Base-by-base conservation (phyloP, 805 yeast species). In the Candida morakotiae region DNA sequence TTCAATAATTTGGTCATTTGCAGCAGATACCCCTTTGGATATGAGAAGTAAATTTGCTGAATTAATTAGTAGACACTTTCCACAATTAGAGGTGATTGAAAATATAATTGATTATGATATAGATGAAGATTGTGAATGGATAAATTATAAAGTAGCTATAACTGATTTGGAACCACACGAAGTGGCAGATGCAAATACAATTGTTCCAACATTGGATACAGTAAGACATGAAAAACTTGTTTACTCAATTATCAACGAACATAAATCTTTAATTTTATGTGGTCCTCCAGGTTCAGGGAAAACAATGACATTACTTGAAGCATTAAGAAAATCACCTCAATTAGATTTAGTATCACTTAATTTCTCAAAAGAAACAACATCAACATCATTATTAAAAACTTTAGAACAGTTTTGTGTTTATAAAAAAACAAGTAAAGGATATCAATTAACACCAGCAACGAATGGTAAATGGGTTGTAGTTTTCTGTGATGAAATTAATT, bases 221-320 rank as follows among this genome's bases (percentile, higher is more conserved):
- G 53, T 71, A 2, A 68, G 79, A 39, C 85, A 85, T 40, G 91
- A 86, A 42, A 53, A 62, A 1, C 49, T 85, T 9, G 67, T 91
- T 1, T 73, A 70, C 38, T 64, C 79, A 0, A 55, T 84, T 2
- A 49, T 89, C 25, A 64, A 67, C 23, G 75, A 75, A 31, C 81
- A 74, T 37, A 62, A 62, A 27, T 77, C 94, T 0, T 55, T 87
- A 13, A 65, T 91, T 19, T 65, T 91, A 16, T 87, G 96, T 59
- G 98, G 98, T 2, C 98, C 98, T 0, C 97, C 98, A 0, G 98
- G 98, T 3, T 83, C 96, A 0, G 98, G 98, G 40, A 91, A 91
- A 54, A 89, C 98, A 0, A 89, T 91, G 98, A 79, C 89, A 0
- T 60, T 91, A 14, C 70, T 86, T 46, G 77, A 81, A 32, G 80